Evolutionary conservation across 2,329 filamentous ascomycete species (phyloP), one percentile per base, ranked within the genome.

Genomic region (Phyllosticta citribraziliensis): DNA sequence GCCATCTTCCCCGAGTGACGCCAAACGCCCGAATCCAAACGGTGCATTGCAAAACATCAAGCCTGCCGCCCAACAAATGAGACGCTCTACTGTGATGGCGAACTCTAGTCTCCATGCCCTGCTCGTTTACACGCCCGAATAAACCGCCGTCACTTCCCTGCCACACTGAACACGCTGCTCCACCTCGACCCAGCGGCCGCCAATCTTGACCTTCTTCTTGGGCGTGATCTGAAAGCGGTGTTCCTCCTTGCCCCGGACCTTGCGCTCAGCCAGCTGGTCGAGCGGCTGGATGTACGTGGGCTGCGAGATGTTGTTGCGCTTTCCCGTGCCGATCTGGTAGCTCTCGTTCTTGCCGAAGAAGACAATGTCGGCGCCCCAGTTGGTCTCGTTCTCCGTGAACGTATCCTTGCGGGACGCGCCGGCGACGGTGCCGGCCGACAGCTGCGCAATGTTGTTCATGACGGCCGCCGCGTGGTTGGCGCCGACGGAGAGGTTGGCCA

Each of bases 331-430:
- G 25, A 99, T 83, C 75, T 99, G 94, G 73, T 88, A 97, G 71
- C 87, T 84, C 76, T 97, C 92, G 69, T 97, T 99, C 58, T 91
- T 91, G 64, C 94, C 94, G 90, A 92, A 99, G 79, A 90, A 95
- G 1, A 97, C 73, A 30, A 92, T 86, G 71, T 97, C 94, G 4
- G 88, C 85, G 56, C 94, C 94, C 84, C 87, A 96, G 71, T 94
- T 92, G 1, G 86, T 90, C 68, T 91, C 88, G 65, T 89, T 88
- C 51, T 83, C 77, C 1, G 70, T 71, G n/a, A 69, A 63, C 22
- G 64, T 64, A 14, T 57, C 58, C 8, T 14, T 35, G 14, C 57
- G 64, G 20, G 25, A 22, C 1, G 81, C 80, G 17, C 73, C 67
- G 67, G 64, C 74, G 59, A 70, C 75, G 63, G 68, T 72, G 2